Evolutionary conservation across 495 filamentous ascomycete species (phyloP).

Genomic region (Mycothermus thermophilus): DNA sequence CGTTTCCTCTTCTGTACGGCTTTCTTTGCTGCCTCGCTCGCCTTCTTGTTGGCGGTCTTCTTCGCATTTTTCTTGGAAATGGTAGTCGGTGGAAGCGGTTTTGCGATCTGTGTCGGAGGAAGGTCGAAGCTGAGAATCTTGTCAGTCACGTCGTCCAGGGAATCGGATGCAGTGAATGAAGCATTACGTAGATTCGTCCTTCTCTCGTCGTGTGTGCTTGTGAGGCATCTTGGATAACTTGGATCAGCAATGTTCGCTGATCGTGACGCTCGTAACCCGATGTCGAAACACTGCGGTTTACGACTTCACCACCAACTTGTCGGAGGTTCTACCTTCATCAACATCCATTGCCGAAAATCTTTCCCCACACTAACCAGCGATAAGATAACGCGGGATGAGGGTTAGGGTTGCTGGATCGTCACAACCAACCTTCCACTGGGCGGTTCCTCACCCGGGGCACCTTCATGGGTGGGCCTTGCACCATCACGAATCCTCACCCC

Average conservation of each 20-base stretch:
- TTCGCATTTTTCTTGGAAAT: slow-evolving; percentile 19
- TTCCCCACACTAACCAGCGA: no score
- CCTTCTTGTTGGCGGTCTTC: slow-evolving; percentile 19
- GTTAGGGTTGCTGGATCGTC: no score
- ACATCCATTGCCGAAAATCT: slow-evolving; percentile 1
- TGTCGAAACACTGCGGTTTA: no score
- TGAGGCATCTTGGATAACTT: slow-evolving; percentile 50
- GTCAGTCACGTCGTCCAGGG: slow-evolving; percentile 9
- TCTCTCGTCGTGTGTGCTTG: slow-evolving; percentile 59
- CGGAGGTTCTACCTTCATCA: no score
- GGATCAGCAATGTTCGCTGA: no score
- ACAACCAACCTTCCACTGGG: no score
- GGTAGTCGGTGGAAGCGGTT: slow-evolving; percentile 48
- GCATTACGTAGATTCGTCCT: slow-evolving; percentile 30
- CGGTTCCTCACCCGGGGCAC: no score
- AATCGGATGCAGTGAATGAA: slow-evolving; percentile 1
- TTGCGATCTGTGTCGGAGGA: slow-evolving; percentile 55
- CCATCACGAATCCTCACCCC: no score
- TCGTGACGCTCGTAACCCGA: neutral
- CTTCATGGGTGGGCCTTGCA: no score
- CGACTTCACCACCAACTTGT: no score
- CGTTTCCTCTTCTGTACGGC: slow-evolving; percentile 29
- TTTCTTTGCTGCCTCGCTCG: slow-evolving; percentile 10
- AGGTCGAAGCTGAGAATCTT: slow-evolving; percentile 68
- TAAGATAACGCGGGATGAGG: no score